Evolutionary conservation across 805 yeast genomes (phyloP).

Genomic region (Candida railenensis): DNA sequence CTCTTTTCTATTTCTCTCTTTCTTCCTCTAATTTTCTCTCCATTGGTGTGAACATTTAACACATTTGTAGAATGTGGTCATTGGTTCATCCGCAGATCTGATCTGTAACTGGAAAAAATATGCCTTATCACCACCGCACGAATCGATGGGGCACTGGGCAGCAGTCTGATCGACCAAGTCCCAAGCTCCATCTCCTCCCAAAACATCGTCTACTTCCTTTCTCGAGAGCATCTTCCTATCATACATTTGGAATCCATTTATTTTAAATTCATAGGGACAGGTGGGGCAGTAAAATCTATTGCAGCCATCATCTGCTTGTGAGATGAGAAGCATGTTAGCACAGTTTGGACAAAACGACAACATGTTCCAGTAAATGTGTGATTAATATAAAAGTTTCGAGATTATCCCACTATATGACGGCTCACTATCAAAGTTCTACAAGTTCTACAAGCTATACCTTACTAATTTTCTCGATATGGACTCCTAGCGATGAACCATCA

Average conservation of each 20-base stretch:
- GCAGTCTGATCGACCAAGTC: constrained; percentile 96
- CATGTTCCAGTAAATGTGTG: too few species aligned
- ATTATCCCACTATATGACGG: too few species aligned
- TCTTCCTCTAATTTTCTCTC: constrained; percentile 74
- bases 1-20: not conserved
- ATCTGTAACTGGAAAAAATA: constrained; percentile 96
- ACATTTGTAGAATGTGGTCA: constrained; percentile 97
- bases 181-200: constrained; percentile 98
- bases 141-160: constrained; percentile 86
- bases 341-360: constrained; percentile 94
- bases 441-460: too few species aligned
- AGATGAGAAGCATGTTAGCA: constrained; percentile 80
- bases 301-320: constrained; percentile 52
- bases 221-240: constrained; percentile 82
- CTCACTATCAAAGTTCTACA: too few species aligned
- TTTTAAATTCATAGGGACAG: constrained; percentile 93
- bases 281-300: constrained; percentile 85
- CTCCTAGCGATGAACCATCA: too few species aligned
- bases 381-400: too few species aligned
- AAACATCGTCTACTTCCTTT: constrained; percentile 92
- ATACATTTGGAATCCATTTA: constrained; percentile 76
- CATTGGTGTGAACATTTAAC: constrained; percentile 91
- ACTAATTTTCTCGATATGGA: too few species aligned
- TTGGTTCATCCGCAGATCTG: constrained; percentile 98
- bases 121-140: constrained; percentile 87